Evolutionary conservation across 345 rosid species (phyloP).

Genomic region (Gossypium anomalum): DNA sequence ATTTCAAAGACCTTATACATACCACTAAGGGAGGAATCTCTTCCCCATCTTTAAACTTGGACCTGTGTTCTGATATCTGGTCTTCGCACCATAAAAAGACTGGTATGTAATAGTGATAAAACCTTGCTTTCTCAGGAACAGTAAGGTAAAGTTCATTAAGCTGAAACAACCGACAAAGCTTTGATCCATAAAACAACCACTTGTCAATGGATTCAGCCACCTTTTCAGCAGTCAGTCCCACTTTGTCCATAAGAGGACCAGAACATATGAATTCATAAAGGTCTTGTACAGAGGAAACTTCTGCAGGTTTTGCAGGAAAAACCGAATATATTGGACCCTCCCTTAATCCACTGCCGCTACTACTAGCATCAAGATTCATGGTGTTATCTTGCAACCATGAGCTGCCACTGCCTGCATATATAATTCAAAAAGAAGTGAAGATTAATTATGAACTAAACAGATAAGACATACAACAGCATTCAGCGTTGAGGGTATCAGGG

Average conservation of each 20-base stretch:
- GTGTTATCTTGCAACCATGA: constrained; percentile 59
- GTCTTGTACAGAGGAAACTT: constrained; percentile 68
- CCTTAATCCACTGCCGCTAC: constrained; percentile 14
- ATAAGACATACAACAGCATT: background rate
- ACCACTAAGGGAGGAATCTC: constrained; percentile 93
- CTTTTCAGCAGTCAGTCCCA: constrained; percentile 52
- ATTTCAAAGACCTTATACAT: constrained; percentile 15
- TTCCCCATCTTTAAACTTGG: constrained; percentile 62
- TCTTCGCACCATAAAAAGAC: constrained; percentile 93
- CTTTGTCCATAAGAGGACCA: constrained; percentile 70
- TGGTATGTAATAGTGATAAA: constrained; percentile 89
- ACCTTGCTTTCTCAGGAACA: constrained; percentile 63
- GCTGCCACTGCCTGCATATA: constrained; percentile 39
- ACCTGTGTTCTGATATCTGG: constrained; percentile 61
- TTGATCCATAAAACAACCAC: constrained; percentile 67
- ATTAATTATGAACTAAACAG: background rate
- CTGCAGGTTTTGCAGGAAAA: constrained; percentile 48
- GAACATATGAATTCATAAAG: constrained; percentile 75
- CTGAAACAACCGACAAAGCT: constrained; percentile 62
- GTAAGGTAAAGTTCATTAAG: constrained; percentile 67
- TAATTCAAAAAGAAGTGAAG: constrained; percentile 18
- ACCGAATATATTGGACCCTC: constrained; percentile 25
- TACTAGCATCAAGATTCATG: constrained; percentile 21
- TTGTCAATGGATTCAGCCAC: constrained; percentile 71
- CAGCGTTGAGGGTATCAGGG: no score